Evolutionary conservation across 2,329 filamentous ascomycete genomes (phyloP), one percentile per base, ranked within the genome.

Genomic region (Talaromyces atroroseus): DNA sequence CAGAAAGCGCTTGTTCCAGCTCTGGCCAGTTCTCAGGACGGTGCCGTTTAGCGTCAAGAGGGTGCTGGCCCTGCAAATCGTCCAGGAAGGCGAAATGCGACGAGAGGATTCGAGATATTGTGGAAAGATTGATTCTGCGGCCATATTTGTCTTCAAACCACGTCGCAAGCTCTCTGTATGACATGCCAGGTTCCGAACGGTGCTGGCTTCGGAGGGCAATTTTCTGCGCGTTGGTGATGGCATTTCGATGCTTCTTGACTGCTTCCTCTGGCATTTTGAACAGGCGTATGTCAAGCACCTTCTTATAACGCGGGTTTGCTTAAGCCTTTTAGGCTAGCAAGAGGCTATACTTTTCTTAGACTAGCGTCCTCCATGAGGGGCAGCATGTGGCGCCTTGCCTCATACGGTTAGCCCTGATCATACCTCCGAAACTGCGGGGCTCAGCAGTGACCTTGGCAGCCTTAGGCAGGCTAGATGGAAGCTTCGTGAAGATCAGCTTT

Each of bases 401-500:
- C 2, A 44, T 44, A 12, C 40, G 20, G 40, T 44, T 44, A 44
- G 40, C 12, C n/a, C 3, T 16, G 11, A 36, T 36, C 18, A 23
- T 23, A 10, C 5, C 38, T 42, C n/a, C 18, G 16, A 42, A 10
- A 42, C 24, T 49, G 55, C 50, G 55, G 55, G 55, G 55, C 49
- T 53, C n/a, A 3, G 1, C 7, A 42, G 18, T 3, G 36, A 20
- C 18, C 42, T 18, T 34, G 24, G 40, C 16, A 32, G 46, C 46
- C 46, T 50, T 16, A 58, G 56, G 52, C 52, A 57, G 50, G 42
- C 36, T 21, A 47, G 34, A 58, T 58, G 56, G 56, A 58, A 58
- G 56, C 56, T 58, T 58, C 56, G 45, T 58, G 56, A 58, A 58
- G 56, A 36, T 34, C 24, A 44, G 34, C n/a, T 47, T 26, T 26